Evolutionary conservation across 176 grass and related monocot species (phyloP).

Genomic region (Thinopyrum elongatum): DNA sequence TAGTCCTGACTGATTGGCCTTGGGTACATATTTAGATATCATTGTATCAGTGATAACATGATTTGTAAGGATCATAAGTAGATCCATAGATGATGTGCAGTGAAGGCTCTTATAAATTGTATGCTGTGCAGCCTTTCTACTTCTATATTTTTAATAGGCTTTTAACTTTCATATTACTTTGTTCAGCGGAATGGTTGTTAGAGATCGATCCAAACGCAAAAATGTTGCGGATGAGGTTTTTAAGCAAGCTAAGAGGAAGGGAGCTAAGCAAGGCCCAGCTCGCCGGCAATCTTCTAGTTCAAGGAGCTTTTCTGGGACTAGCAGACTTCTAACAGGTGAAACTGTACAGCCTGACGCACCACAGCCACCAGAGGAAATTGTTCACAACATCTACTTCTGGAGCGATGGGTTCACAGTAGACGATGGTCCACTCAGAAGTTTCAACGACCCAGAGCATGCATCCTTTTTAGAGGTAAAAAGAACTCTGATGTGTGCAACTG

Average conservation of each 20-base stretch:
- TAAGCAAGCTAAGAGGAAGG: conserved; percentile 70
- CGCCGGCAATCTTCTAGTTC: conserved; percentile 50
- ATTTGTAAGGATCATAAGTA: background rate
- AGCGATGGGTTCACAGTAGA: conserved; percentile 90
- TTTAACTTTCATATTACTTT: background rate
- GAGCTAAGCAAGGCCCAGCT: conserved; percentile 46
- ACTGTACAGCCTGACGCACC: conserved; percentile 44
- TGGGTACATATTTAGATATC: background rate
- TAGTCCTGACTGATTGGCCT: background rate
- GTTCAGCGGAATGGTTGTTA: conserved; percentile 69
- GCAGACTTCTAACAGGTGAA: conserved; percentile 62
- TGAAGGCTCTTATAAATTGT: background rate
- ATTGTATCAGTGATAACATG: background rate
- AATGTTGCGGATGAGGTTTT: conserved; percentile 52
- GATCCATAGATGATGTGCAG: background rate
- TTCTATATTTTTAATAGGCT: background rate
- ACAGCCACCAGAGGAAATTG: conserved; percentile 49
- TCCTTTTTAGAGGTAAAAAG: conserved; percentile 76
- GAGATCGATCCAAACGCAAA: conserved; percentile 65
- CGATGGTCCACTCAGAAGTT: conserved; percentile 78
- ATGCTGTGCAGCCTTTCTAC: background rate
- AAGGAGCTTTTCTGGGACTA: conserved; percentile 70
- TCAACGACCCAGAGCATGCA: conserved; percentile 82
- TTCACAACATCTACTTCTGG: conserved; percentile 81
- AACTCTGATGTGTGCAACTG: conserved; percentile 28